Evolutionary conservation across 2,329 filamentous ascomycete genomes (phyloP).

Genomic region (Neonectria neomacrospora): DNA sequence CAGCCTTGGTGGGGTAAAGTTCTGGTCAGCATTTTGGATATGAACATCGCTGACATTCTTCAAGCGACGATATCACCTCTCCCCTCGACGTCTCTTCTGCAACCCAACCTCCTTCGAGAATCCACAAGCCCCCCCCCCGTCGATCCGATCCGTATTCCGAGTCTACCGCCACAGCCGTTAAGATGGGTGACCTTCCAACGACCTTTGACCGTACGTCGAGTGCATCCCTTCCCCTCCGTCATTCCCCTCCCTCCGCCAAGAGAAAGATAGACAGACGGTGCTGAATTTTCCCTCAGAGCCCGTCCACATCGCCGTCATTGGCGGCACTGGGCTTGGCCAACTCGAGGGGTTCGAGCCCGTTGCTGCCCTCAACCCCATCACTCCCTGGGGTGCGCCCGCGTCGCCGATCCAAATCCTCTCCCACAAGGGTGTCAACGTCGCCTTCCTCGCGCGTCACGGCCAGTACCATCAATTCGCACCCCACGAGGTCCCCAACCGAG

Average conservation of each 20-base stretch:
- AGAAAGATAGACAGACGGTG: slow-evolving; percentile 9
- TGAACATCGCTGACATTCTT: slow-evolving; percentile 23
- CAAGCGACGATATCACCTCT: slow-evolving; percentile 19
- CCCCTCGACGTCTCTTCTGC: slow-evolving; percentile 16
- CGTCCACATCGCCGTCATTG: slow-evolving; percentile 88
- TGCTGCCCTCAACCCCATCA: slow-evolving; percentile 78
- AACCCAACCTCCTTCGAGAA: not conserved
- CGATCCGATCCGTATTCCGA: slow-evolving; percentile 9
- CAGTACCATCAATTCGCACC: slow-evolving; percentile 88
- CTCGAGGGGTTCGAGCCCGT: slow-evolving; percentile 89
- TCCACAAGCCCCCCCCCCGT: slow-evolving; percentile 4
- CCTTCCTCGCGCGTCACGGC: slow-evolving; percentile 95
- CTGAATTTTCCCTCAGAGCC: slow-evolving; percentile 59
- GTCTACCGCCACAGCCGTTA: slow-evolving; percentile 24
- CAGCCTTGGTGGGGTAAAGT: slow-evolving; percentile 42
- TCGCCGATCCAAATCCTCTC: slow-evolving; percentile 86
- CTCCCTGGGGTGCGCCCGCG: slow-evolving; percentile 88
- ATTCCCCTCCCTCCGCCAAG: slow-evolving; percentile 13
- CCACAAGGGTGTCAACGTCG: slow-evolving; percentile 83
- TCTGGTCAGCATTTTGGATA: slow-evolving; percentile 21
- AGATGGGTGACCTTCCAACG: slow-evolving; percentile 65
- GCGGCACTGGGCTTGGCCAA: slow-evolving; percentile 90
- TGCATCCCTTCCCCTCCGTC: slow-evolving; percentile 5
- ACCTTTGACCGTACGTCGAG: slow-evolving; percentile 66
- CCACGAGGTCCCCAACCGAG: slow-evolving; percentile 92